Conservation (phyloP, 1,284 basidiomycete species). For the Rhizoctonia solani region DNA sequence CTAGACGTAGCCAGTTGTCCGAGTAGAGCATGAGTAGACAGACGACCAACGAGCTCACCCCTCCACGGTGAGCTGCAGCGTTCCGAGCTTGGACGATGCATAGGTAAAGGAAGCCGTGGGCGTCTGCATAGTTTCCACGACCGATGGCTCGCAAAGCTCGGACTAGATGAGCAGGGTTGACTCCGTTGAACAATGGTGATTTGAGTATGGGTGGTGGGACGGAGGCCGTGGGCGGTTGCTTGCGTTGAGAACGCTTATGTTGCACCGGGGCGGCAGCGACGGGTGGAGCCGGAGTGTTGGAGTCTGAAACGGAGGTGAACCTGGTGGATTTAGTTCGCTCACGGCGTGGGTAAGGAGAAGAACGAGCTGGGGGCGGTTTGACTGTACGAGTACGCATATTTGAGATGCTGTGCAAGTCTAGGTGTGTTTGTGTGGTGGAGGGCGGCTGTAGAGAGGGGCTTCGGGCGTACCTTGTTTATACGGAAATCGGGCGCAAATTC, state of each 20-base stretch:
- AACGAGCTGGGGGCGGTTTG: not conserved
- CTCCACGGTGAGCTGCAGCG: constrained; percentile 6
- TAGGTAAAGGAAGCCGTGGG: constrained; percentile 23
- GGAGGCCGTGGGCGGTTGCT: not conserved
- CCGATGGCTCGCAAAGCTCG: constrained; percentile 23
- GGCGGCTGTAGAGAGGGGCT: not conserved
- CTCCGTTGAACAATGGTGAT: constrained; percentile 21
- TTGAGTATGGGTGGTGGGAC: not conserved
- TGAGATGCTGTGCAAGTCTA: too few relatives aligned
- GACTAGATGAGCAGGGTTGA: constrained; percentile 17
- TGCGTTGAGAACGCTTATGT: not conserved
- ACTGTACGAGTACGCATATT: not conserved
- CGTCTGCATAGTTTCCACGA: constrained; percentile 11
- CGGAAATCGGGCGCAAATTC: not conserved
- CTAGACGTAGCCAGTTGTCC: constrained; percentile 30
- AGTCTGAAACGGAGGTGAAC: not conserved
- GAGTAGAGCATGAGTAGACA: constrained; percentile 30
- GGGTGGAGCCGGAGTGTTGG: not conserved
- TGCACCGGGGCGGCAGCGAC: not conserved
- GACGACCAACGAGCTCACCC: constrained; percentile 15
- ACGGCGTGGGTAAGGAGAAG: constrained; percentile 14
- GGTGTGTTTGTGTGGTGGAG: constrained; percentile 7
- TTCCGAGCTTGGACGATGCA: constrained; percentile 18
- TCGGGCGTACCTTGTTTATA: not conserved
- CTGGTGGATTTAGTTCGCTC: constrained; percentile 18